Base-by-base conservation (phyloP, 192 early-diverging fungal species). In the Dimargaris xerosporica region DNA sequence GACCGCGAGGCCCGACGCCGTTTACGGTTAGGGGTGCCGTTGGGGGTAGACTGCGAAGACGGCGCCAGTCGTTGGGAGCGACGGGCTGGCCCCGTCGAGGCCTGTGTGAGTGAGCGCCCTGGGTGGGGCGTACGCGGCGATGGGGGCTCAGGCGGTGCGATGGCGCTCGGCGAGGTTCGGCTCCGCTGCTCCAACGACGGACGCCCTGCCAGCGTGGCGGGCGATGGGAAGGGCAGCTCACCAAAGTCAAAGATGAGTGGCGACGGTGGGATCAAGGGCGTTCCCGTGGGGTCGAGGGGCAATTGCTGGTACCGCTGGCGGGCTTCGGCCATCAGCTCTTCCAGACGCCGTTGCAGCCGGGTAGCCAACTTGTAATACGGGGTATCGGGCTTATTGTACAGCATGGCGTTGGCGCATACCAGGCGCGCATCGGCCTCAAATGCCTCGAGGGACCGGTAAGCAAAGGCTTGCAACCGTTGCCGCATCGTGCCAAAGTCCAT, bases 401-500 rank as follows among this genome's bases (percentile, higher is more conserved):
- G 48, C 70, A 67, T 65, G 62, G 73, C 74, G 55, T 78, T 78
- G 23, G 30, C 28, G 5, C 70, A 54, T 5, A 78, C 73, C 61
- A 72, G 50, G 9, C 46, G 21, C 29, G 72, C 17, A 29, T 78
- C 73, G 26, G 53, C 79, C 66, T 81, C 78, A 61, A 91, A 85
- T 15, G 64, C 71, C 0, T 82, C 73, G 12, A 91, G n/a, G 0
- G 66, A 50, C 0, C 56, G 43, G 65, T 94, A 94, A 56, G 71
- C 62, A 46, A 77, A 73, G 2, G 51, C 63, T 17, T 76, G 69
- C 15, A 92, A 34, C 64, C 83, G 85, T 4, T 71, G 63, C 15
- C 69, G 42, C 44, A 94, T 82, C 0, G 77, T 85, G 39, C 70
- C 67, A 59, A 92, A 86, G 54, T 85, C 85, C 90, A 94, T 94